A percentile compares a stretch with the other conserved stretches of the same genome.
Evolutionary conservation across 805 yeast species (phyloP).

Genomic region (Zygosaccharomyces rouxii): DNA sequence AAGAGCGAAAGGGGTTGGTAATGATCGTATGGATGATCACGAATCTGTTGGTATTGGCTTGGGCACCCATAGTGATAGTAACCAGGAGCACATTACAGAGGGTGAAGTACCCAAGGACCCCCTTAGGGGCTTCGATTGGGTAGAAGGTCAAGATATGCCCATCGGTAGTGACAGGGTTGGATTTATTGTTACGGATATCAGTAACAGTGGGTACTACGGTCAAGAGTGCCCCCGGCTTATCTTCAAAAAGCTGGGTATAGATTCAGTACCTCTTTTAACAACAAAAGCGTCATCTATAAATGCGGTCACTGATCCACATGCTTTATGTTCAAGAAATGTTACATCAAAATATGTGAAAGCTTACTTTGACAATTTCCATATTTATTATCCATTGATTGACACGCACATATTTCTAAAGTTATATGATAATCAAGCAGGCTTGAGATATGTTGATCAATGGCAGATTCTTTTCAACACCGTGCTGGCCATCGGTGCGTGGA

Average conservation of each 20-base stretch:
- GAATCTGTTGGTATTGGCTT: constrained; percentile 5
- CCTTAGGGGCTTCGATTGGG: constrained; percentile 57
- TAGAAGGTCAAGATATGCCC: constrained; percentile 42
- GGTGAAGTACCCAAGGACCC: constrained; percentile 42
- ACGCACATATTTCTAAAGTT: constrained; percentile 47
- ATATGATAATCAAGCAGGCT: constrained; percentile 40
- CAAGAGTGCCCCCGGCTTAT: constrained; percentile 57
- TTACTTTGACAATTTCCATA: constrained; percentile 56
- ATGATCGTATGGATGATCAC: neutral
- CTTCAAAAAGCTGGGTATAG: constrained; percentile 43
- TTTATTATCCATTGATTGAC: constrained; percentile 57
- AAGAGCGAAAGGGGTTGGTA: constrained; percentile 2
- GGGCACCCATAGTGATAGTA: constrained; percentile 6
- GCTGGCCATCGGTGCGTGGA: constrained; percentile 67
- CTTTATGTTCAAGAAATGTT: constrained; percentile 15
- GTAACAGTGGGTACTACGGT: constrained; percentile 62
- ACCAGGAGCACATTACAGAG: constrained; percentile 22
- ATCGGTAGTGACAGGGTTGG: constrained; percentile 57
- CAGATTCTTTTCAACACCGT: constrained; percentile 52
- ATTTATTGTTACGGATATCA: constrained; percentile 46
- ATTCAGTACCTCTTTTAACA: constrained; percentile 4
- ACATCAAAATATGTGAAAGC: constrained; percentile 40
- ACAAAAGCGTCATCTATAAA: constrained; percentile 1
- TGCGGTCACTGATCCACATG: constrained; percentile 7
- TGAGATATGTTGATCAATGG: constrained; percentile 45